These are phyloP conservation scores for Nakaseomyces uthaithaninus DNA, from an alignment of 1,139 yeast genomes.

Conservation along the genomic window DNA sequence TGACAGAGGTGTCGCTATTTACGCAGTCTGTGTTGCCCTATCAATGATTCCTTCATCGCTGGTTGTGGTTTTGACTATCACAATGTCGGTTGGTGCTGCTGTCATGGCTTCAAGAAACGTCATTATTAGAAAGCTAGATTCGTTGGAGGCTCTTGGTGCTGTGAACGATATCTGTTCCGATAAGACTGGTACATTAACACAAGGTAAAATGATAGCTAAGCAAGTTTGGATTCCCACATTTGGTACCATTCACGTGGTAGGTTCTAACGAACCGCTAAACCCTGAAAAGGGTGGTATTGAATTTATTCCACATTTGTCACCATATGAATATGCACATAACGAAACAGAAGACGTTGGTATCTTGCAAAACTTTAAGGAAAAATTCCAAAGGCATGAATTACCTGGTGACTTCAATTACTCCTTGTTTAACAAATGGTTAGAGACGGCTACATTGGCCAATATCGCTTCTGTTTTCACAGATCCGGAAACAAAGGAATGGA, in stretches of 20 bases:
- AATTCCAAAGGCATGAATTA: conserved; percentile 37
- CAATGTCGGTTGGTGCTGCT: conserved; percentile 89
- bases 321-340: conserved; percentile 49
- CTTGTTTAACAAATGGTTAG: conserved; percentile 49
- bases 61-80: conserved; percentile 94
- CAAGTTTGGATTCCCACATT: conserved; percentile 76
- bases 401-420: conserved; percentile 32
- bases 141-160: conserved; percentile 92
- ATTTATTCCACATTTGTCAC: conserved; percentile 32
- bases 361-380: conserved; percentile 41
- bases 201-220: conserved; percentile 89
- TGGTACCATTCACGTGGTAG: conserved; percentile 56
- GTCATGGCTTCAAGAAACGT: conserved; percentile 94
- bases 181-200: conserved; percentile 93
- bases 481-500: conserved; percentile 39
- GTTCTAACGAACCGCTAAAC: conserved; percentile 62
- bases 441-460: conserved; percentile 76
- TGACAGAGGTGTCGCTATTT: conserved; percentile 92
- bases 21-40: conserved; percentile 92
- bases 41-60: conserved; percentile 98
- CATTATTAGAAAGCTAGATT: conserved; percentile 84
- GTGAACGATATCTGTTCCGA: conserved; percentile 94
- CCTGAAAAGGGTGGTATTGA: conserved; percentile 58
- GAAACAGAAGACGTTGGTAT: conserved; percentile 40
- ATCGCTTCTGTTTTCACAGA: conserved; percentile 67